Evolutionary conservation across 257 asterid species (phyloP), one percentile per base, ranked within the genome.

Genomic region (Echites panduratus): DNA sequence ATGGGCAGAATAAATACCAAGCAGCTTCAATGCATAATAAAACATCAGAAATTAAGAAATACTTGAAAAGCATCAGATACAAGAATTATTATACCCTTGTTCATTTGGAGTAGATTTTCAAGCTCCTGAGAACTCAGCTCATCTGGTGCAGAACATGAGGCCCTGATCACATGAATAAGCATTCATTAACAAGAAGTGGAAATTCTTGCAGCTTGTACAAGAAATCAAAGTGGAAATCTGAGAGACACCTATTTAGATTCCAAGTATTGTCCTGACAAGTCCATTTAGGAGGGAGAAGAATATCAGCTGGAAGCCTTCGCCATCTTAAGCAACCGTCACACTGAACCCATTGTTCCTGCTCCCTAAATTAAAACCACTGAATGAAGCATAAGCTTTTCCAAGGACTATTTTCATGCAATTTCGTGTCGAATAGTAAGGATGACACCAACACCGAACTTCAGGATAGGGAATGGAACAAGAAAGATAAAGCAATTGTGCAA

Each of bases 311-410:
- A 73, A 93, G 62, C 78, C 87, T 89, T 75, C 97, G 82, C 97
- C 96, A 93, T 81, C 87, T 91, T 35, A 78, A 87, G 88, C 98
- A 93, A 80, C 80, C 80, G 80, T 93, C 96, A 54, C 98, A 93
- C 76, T 89, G 97, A 84, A 87, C 78, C 98, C 97, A 93, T 81
- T 93, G 98, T 81, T 93, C 97, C 48, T 85, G 90, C 82, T 89
- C 91, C 87, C 98, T 93, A 81, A 57, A 57, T 73, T 35, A 32
- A 68, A 38, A 38, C 40, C 67, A 75, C 27, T 16, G 61, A 41
- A 24, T 26, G 44, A 32, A 63, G 44, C 40, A 53, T 77, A 65
- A 77, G 64, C 49, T 29, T 65, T 44, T 50, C 9, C 22, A 9
- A 50, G 20, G 56, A 50, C 54, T 49, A 49, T 49, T 49, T 49